phyloP scores from a whole-genome alignment of 2,329 filamentous ascomycete genomes.

The Ambrosiella xylebori region DNA sequence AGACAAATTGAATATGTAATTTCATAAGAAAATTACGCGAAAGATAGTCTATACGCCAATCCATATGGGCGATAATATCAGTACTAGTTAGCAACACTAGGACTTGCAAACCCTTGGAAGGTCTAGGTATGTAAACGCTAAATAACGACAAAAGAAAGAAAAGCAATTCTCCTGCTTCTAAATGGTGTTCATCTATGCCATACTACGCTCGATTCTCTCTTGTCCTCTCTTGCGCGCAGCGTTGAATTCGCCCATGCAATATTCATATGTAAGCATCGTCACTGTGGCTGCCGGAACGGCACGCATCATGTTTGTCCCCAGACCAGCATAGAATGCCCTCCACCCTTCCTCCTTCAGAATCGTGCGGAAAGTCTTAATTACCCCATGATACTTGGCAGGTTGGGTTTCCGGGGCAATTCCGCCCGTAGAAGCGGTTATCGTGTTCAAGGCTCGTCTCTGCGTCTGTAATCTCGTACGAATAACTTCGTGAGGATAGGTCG shows the following conservation, averaged over 20 bases:
- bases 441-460: conserved; percentile 54
- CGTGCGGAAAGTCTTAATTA: conserved; percentile 64
- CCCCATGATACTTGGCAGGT: conserved; percentile 50
- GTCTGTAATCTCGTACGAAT: conserved; percentile 87
- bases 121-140: neutral
- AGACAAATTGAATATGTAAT: no score
- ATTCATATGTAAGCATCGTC: conserved; percentile 95
- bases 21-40: no score
- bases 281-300: conserved; percentile 91
- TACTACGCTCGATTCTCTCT: conserved; percentile 1
- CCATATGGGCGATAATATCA: neutral
- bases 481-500: conserved; percentile 95
- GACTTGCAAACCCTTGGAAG: no score
- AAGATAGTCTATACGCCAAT: no score
- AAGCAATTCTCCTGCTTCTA: neutral
- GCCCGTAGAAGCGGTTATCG: conserved; percentile 27
- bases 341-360: conserved; percentile 87
- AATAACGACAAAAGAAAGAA: neutral
- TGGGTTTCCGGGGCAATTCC: conserved; percentile 17
- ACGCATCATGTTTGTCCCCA: conserved; percentile 94
- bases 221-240: conserved; percentile 7
- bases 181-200: neutral
- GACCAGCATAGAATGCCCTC: conserved; percentile 90
- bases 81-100: neutral
- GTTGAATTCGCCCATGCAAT: conserved; percentile 37